A percentile compares a stretch with the other conserved stretches of the same genome.
phyloP scores from a whole-genome alignment of 106 monocot genomes.

The Vanilla planifolia region DNA sequence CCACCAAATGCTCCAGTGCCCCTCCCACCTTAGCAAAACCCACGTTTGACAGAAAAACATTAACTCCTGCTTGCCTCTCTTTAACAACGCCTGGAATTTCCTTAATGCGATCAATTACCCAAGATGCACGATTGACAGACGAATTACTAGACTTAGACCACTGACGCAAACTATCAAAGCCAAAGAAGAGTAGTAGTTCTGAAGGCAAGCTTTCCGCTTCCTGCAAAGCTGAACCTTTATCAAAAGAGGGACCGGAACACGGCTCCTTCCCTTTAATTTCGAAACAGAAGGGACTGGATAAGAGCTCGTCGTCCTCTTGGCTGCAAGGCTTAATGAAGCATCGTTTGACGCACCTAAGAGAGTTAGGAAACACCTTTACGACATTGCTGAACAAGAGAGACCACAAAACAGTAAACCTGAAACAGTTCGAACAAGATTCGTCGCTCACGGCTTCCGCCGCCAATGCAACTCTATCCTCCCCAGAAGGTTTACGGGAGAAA shows the following conservation, averaged over 20 bases:
- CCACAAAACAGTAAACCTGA: constrained; percentile 27
- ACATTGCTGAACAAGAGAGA: constrained; percentile 32
- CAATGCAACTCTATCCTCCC: constrained; percentile 8
- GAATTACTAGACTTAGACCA: not conserved
- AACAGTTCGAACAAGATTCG: constrained; percentile 41
- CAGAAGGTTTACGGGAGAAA: constrained; percentile 18
- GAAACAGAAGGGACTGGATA: constrained; percentile 1
- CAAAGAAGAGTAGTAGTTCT: constrained; percentile 31
- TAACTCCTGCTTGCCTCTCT: constrained; percentile 33
- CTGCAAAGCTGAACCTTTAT: not conserved
- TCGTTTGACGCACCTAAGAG: constrained; percentile 44
- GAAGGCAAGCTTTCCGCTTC: constrained; percentile 17
- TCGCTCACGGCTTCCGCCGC: constrained; percentile 8
- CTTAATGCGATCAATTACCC: constrained; percentile 23
- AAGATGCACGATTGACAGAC: constrained; percentile 1
- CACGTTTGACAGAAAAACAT: constrained; percentile 43
- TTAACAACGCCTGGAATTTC: constrained; percentile 28
- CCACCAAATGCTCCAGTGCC: constrained; percentile 25
- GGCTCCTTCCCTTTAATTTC: not conserved
- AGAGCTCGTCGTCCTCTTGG: constrained; percentile 5
- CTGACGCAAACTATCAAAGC: constrained; percentile 26
- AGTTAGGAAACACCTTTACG: constrained; percentile 35
- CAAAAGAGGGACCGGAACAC: not conserved
- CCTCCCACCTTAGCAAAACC: constrained; percentile 60
- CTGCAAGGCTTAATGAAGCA: constrained; percentile 27